phyloP scores from a whole-genome alignment of 2,329 filamentous ascomycete species.

The Ceratocystis alfenasii region DNA sequence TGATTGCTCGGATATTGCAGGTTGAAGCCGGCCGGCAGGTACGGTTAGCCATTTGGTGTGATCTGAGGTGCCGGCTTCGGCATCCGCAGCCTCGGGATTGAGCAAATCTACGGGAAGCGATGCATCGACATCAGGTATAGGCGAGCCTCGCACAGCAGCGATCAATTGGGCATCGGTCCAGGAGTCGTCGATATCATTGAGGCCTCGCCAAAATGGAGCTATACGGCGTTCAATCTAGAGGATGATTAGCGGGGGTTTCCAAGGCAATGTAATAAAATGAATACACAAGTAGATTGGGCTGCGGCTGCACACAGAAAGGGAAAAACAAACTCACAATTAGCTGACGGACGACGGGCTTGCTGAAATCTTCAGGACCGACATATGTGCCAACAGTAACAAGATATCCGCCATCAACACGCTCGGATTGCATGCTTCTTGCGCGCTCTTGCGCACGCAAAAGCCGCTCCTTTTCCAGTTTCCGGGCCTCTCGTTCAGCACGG shows the following conservation, averaged over 20 bases:
- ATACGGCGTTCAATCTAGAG: constrained; percentile 76
- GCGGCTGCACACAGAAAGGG: not conserved
- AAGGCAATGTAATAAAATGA: constrained; percentile 22
- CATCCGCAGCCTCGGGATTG: constrained; percentile 37
- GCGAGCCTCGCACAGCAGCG: constrained; percentile 71
- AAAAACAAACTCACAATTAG: constrained; percentile 55
- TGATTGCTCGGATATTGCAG: constrained; percentile 56
- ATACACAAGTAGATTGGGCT: not conserved
- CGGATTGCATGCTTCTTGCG: constrained; percentile 79
- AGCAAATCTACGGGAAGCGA: constrained; percentile 53
- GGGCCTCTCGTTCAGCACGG: constrained; percentile 78
- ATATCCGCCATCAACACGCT: constrained; percentile 88
- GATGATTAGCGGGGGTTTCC: too few species aligned
- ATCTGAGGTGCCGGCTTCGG: constrained; percentile 38
- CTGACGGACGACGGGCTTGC: constrained; percentile 74
- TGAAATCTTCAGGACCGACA: constrained; percentile 85
- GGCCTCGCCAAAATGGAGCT: constrained; percentile 88
- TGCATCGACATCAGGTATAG: constrained; percentile 73
- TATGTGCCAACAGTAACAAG: constrained; percentile 91
- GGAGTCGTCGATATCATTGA: constrained; percentile 74
- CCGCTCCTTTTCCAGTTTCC: constrained; percentile 72
- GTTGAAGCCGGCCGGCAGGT: constrained; percentile 63
- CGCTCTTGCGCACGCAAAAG: constrained; percentile 65
- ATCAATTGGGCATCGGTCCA: constrained; percentile 97
- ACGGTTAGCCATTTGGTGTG: constrained; percentile 64